A percentile compares a stretch with the other conserved stretches of the same genome.
These are phyloP conservation scores for Talaromyces amestolkiae DNA, from an alignment of 2,329 filamentous ascomycete species.

Conservation along the genomic window DNA sequence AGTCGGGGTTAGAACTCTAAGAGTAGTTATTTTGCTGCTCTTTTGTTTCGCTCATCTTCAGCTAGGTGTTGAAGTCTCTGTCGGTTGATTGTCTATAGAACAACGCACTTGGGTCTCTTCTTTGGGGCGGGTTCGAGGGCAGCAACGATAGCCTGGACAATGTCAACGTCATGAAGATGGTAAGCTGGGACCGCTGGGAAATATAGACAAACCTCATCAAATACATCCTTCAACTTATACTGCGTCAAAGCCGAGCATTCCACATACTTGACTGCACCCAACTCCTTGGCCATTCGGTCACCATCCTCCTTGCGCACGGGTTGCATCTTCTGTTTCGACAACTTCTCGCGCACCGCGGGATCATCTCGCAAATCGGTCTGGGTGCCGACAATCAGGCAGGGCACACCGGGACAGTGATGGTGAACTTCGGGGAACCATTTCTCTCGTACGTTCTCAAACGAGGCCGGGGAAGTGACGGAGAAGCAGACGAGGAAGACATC, in stretches of 20 bases:
- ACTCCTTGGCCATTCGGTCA: slow-evolving; percentile 91
- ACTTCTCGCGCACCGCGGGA: slow-evolving; percentile 79
- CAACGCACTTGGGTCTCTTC: slow-evolving; percentile 71
- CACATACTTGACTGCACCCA: slow-evolving; percentile 98
- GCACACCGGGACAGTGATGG: slow-evolving; percentile 96
- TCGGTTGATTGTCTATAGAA: slow-evolving; percentile 56
- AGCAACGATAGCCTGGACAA: slow-evolving; percentile 80
- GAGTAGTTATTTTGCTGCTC: neutral
- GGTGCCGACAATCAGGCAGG: slow-evolving; percentile 95
- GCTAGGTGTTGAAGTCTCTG: neutral
- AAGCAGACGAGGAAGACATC: slow-evolving; percentile 99
- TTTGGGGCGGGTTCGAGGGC: slow-evolving; percentile 84
- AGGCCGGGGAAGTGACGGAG: slow-evolving; percentile 93
- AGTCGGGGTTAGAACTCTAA: neutral
- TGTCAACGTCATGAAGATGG: neutral
- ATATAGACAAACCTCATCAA: slow-evolving; percentile 74
- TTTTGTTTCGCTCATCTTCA: neutral
- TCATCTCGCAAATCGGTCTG: slow-evolving; percentile 96
- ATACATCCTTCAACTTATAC: slow-evolving; percentile 98
- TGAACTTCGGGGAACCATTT: slow-evolving; percentile 99
- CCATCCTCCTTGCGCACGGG: slow-evolving; percentile 91
- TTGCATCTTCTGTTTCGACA: slow-evolving; percentile 92
- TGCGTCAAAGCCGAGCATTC: slow-evolving; percentile 98
- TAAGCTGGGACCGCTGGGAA: neutral
- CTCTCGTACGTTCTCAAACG: slow-evolving; percentile 98